These are phyloP conservation scores for Glonium stellatum DNA, from an alignment of 495 filamentous ascomycete species.

Conservation along the genomic window DNA sequence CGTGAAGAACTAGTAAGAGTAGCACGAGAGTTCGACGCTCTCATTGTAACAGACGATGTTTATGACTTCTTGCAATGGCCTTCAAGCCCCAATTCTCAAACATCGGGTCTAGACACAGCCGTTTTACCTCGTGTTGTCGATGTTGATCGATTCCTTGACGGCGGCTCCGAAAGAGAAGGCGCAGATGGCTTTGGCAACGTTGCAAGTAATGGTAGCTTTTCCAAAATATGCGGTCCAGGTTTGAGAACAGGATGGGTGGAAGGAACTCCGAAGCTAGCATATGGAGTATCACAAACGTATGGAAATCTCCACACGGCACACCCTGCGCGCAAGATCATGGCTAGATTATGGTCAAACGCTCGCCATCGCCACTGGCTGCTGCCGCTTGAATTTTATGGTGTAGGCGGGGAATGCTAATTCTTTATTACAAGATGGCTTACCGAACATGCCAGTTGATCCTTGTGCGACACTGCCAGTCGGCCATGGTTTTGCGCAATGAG, in stretches of 20 bases:
- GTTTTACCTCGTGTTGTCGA: slow-evolving; percentile 66
- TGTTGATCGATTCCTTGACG: slow-evolving; percentile 59
- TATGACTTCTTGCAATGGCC: slow-evolving; percentile 84
- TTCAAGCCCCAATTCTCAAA: slow-evolving; percentile 28
- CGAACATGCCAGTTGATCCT: neutral
- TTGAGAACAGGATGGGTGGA: slow-evolving; percentile 78
- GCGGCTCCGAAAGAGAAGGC: slow-evolving; percentile 39
- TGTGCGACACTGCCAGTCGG: neutral
- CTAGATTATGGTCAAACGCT: neutral
- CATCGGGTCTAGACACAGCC: slow-evolving; percentile 37
- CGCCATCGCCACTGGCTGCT: neutral
- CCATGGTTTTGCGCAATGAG: neutral
- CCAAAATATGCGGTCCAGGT: slow-evolving; percentile 76
- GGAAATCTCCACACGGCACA: slow-evolving; percentile 20
- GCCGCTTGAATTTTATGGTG: neutral
- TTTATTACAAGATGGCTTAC: neutral
- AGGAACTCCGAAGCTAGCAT: slow-evolving; percentile 56
- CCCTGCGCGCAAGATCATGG: neutral
- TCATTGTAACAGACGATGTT: slow-evolving; percentile 81
- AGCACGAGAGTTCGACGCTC: slow-evolving; percentile 65
- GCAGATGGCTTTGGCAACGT: slow-evolving; percentile 61
- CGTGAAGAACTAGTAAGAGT: slow-evolving; percentile 57
- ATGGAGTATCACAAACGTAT: slow-evolving; percentile 60
- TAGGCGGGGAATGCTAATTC: neutral
- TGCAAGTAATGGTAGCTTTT: slow-evolving; percentile 76